Evolutionary conservation across 2,329 filamentous ascomycete genomes (phyloP).

Genomic region (Chaetoscypha palmicola): DNA sequence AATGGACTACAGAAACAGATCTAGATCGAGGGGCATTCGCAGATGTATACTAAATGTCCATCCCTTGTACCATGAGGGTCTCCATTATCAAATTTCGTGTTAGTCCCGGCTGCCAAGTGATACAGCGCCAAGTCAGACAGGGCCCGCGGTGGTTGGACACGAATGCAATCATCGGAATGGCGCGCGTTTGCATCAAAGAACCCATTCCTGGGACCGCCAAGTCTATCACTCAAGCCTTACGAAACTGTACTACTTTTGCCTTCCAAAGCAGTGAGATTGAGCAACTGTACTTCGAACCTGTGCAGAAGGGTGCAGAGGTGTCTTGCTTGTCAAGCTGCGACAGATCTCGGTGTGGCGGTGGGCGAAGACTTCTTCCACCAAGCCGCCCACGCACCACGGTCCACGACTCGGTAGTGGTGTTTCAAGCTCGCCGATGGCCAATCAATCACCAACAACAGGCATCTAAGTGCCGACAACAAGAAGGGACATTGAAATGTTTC

Average conservation of each 20-base stretch:
- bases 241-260: background rate
- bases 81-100: background rate
- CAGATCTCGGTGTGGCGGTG: background rate
- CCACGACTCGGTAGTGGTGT: background rate
- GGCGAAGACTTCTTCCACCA: background rate
- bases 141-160: slow-evolving; percentile 1
- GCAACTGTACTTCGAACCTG: background rate
- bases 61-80: background rate
- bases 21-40: background rate
- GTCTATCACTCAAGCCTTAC: background rate
- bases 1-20: slow-evolving; percentile 1
- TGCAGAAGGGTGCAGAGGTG: background rate
- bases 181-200: slow-evolving; percentile 3
- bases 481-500: background rate
- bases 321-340: background rate
- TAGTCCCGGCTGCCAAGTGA: slow-evolving; percentile 8
- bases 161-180: slow-evolving; percentile 8
- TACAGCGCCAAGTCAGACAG: slow-evolving; percentile 17
- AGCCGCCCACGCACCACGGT: no score
- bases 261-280: background rate
- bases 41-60: background rate
- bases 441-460: background rate
- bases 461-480: background rate
- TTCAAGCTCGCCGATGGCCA: background rate
- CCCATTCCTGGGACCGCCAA: background rate